Evolutionary conservation across 345 rosid species (phyloP).

Genomic region (Psidium guajava): DNA sequence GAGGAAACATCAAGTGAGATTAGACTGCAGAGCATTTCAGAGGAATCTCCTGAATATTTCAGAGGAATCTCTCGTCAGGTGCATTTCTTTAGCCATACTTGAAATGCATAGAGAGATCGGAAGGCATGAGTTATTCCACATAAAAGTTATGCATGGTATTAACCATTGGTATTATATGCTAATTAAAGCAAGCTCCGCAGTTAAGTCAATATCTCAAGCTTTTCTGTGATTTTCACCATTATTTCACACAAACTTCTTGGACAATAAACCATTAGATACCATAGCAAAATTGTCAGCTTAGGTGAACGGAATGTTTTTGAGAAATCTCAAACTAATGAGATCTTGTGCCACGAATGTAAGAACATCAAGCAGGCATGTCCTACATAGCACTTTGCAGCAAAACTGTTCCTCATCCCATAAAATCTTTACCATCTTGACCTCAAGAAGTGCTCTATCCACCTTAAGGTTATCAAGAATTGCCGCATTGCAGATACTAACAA

Average conservation of each 20-base stretch:
- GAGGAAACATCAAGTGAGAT: background rate
- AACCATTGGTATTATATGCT: background rate
- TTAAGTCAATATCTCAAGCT: background rate
- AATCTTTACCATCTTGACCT: background rate
- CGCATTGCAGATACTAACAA: background rate
- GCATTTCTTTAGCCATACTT: background rate
- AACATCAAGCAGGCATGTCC: background rate
- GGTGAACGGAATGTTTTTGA: background rate
- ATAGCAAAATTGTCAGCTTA: background rate
- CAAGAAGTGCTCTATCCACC: background rate
- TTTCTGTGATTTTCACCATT: background rate
- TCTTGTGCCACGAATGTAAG: background rate
- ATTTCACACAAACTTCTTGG: background rate
- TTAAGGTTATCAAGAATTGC: background rate
- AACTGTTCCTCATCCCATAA: background rate
- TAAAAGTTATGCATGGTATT: background rate
- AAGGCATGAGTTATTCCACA: background rate
- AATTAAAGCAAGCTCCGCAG: background rate
- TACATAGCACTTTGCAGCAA: background rate
- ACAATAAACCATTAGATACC: background rate
- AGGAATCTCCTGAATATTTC: background rate
- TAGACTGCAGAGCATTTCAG: background rate
- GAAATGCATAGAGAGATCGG: background rate
- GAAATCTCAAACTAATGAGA: background rate
- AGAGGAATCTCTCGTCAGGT: background rate